Evolutionary conservation across 352 stramenopile species (phyloP), one percentile per base, ranked within the genome.

Genomic region (Phytopythium boreale): DNA sequence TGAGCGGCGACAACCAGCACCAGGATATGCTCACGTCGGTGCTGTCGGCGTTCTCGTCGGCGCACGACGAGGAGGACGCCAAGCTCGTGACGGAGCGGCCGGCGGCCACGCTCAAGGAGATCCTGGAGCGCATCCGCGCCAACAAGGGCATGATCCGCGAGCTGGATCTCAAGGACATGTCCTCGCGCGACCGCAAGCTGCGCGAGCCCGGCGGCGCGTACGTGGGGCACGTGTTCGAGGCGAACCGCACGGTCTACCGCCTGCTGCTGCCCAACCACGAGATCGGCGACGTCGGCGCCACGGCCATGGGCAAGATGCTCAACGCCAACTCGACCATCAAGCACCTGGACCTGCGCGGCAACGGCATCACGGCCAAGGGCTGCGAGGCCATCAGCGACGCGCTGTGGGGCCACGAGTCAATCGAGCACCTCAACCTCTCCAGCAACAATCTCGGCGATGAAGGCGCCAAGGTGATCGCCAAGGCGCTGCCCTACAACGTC

Each of bases 111-210:
- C 66, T 87, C 15, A 83, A 83, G 64, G 74, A 82, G 44, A 80
- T 82, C 55, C 72, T 87, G 50, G 78, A 87, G 56, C 77, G 70
- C 59, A 76, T 87, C 61, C 79, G 77, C 36, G 64, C 72, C 31
- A 87, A 87, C 61, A 72, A 87, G 64, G 76, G 79, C 24, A 49
- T 66, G 43, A 82, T 87, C 66, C 76, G 74, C 31, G 79, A 87
- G 62, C 63, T 87, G 19, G 76, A 87, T 51, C 67, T 87, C 19
- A 79, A 75, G 26, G 79, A 87, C 37, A 84, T 87, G 79, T 67
- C 79, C 2, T 75, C 66, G 26, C 76, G 74, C 44, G 80, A 80
- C 57, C 59, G 66, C 49, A 83, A 84, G 66, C 70, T 87, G 26
- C 63, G 60, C 7, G 46, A 63, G 2, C 62, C 73, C 0, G 79